Evolutionary conservation across 208 protist genomes (phyloP), one percentile per base, ranked within the genome.

Genomic region (Endotrypanum monterogeii): DNA sequence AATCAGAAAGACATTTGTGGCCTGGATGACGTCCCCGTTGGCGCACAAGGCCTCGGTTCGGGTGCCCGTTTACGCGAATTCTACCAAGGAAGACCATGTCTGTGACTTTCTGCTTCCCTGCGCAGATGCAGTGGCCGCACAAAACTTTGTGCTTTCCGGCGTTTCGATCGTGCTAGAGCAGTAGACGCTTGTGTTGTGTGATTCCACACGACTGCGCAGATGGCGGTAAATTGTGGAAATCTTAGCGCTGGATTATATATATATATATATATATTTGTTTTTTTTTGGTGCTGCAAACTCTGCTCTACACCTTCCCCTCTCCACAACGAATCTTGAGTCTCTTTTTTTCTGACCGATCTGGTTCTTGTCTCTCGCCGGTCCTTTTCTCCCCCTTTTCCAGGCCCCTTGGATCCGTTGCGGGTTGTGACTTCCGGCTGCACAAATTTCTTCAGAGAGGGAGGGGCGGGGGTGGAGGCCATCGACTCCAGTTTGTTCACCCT

Each of bases 1-100:
- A 4, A 88, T 98, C 54, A 79, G 83, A 55, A 90, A 94, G 57
- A 46, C 89, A 3, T 97, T 85, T 71, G 78, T 97, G 5, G 86
- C 84, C 60, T 98, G 89, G 95, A 85, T 89, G 74, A 61, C 30
- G 14, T 68, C 35, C 32, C 75, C 54, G 41, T 68, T 65, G 0
- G 5, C 35, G 76, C 54, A 68, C 62, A 62, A 50, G 63, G 69
- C 80, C 7, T 84, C 67, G 25, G 89, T 97, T 46, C 54, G 28
- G 4, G 86, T 98, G 2, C 93, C 97, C 5, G 70, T 98, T n/a
- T 98, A 98, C 85, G 84, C 81, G 23, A 95, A 93, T 66, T 76
- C 69, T 23, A 90, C 83, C 8, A 94, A 97, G 81, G 91, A 97
- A 65, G 87, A 91, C 37, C 88, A 92, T 55, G 65, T 99, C 3